A percentile compares a stretch with the other conserved stretches of the same genome.
These are phyloP conservation scores for Scutellaria galericulata DNA, from an alignment of 257 asterid species.

Conservation along the genomic window DNA sequence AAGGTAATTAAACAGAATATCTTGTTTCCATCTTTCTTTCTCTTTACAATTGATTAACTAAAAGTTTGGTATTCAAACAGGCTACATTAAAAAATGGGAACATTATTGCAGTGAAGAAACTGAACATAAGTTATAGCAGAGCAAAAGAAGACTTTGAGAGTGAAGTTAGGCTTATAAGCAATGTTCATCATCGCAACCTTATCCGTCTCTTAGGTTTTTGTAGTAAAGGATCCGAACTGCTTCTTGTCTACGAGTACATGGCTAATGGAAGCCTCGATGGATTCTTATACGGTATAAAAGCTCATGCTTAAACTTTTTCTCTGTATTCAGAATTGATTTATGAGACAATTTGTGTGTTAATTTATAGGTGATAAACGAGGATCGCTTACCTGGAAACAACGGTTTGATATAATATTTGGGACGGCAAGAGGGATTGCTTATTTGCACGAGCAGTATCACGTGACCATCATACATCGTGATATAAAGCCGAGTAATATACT, in stretches of 20 bases:
- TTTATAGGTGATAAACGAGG: constrained; percentile 68
- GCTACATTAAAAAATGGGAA: constrained; percentile 74
- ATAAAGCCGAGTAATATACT: constrained; percentile 77
- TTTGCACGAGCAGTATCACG: constrained; percentile 84
- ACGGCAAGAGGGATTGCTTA: constrained; percentile 85
- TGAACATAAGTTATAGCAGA: constrained; percentile 53
- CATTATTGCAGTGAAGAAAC: constrained; percentile 75
- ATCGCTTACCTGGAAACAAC: constrained; percentile 73
- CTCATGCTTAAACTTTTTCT: neutral
- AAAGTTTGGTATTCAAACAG: constrained; percentile 38
- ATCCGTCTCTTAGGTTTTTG: constrained; percentile 82
- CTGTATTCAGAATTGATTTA: too few relatives aligned
- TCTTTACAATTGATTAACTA: neutral
- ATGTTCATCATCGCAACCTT: constrained; percentile 91
- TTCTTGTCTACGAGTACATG: constrained; percentile 81
- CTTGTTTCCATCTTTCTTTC: neutral
- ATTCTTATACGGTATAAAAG: constrained; percentile 58
- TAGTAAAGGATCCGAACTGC: constrained; percentile 64
- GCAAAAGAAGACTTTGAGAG: constrained; percentile 74
- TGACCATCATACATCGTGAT: constrained; percentile 78
- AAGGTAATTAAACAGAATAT: constrained; percentile 53
- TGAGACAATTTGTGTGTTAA: neutral
- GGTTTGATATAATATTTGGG: constrained; percentile 72
- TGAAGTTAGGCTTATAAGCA: constrained; percentile 82
- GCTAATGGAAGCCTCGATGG: constrained; percentile 78